Conservation (phyloP, 176 grass and related monocot genomes). For the Thinopyrum elongatum region DNA sequence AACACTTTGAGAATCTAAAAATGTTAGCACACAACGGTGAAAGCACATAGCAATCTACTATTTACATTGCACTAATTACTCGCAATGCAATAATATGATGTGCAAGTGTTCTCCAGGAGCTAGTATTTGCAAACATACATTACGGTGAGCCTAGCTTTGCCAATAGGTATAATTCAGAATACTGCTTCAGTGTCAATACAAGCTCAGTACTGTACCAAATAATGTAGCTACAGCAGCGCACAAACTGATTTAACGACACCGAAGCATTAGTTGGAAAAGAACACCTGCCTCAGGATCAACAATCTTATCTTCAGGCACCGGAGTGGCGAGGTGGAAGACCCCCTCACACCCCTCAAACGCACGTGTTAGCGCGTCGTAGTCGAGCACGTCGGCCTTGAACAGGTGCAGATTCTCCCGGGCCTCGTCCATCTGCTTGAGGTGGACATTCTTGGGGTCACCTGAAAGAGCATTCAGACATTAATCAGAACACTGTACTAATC, state of each 20-base stretch:
- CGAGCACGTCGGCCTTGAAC: conserved; percentile 64
- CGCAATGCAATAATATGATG: not conserved
- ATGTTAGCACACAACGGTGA: not conserved
- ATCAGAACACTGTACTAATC: not conserved
- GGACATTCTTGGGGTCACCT: conserved; percentile 57
- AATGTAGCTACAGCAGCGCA: not conserved
- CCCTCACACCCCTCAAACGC: conserved; percentile 51
- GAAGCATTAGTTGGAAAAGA: not conserved
- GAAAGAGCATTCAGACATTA: not conserved
- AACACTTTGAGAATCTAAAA: not conserved
- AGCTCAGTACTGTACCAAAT: not conserved
- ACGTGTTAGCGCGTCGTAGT: conserved; percentile 33
- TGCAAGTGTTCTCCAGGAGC: not conserved
- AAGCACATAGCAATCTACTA: not conserved
- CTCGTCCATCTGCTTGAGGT: conserved; percentile 42
- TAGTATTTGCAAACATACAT: not conserved
- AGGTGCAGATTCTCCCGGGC: conserved; percentile 56
- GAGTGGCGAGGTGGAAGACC: conserved; percentile 65
- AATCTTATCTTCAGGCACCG: conserved; percentile 48
- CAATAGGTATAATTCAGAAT: not conserved
- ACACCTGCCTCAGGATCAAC: conserved; percentile 48
- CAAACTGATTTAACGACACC: not conserved
- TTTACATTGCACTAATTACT: not conserved
- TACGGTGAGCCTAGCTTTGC: not conserved
- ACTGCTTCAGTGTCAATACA: not conserved